A percentile compares a stretch with the other conserved stretches of the same genome.
Conservation (phyloP, 768 basidiomycete species). For the Grammothele lineata region DNA sequence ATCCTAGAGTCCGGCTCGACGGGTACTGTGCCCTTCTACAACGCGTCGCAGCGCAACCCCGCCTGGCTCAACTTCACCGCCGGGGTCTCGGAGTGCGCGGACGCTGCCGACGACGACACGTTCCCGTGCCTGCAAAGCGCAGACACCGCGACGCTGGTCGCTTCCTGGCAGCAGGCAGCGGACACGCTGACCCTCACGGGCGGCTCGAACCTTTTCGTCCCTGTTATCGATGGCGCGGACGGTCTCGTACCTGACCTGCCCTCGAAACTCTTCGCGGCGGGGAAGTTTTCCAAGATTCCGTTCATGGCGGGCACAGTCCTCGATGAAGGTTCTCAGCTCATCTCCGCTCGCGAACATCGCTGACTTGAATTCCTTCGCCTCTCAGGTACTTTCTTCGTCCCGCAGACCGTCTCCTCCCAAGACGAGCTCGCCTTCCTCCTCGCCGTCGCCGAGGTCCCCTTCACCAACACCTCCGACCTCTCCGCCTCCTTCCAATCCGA, state of each 20-base stretch:
- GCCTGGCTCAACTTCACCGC: constrained; percentile 38
- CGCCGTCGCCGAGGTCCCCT: neutral
- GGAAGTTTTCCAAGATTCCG: constrained; percentile 36
- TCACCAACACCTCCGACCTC: neutral
- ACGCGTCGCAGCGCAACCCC: constrained; percentile 26
- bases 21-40: constrained; percentile 27
- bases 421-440: constrained; percentile 1
- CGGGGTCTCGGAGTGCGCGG: constrained; percentile 32
- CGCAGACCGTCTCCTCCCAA: neutral
- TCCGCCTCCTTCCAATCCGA: neutral
- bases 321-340: constrained; percentile 40
- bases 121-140: constrained; percentile 30
- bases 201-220: constrained; percentile 32
- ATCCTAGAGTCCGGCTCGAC: constrained; percentile 42
- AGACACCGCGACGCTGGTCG: constrained; percentile 12
- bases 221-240: constrained; percentile 38
- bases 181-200: constrained; percentile 10
- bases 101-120: constrained; percentile 27
- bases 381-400: too few relatives aligned
- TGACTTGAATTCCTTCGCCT: too few relatives aligned
- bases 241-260: constrained; percentile 38
- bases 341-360: too few relatives aligned
- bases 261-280: constrained; percentile 28
- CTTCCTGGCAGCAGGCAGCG: constrained; percentile 18
- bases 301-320: constrained; percentile 42